Evolutionary conservation across 169 alveolate species (phyloP).

Genomic region (Plasmodium inui): DNA sequence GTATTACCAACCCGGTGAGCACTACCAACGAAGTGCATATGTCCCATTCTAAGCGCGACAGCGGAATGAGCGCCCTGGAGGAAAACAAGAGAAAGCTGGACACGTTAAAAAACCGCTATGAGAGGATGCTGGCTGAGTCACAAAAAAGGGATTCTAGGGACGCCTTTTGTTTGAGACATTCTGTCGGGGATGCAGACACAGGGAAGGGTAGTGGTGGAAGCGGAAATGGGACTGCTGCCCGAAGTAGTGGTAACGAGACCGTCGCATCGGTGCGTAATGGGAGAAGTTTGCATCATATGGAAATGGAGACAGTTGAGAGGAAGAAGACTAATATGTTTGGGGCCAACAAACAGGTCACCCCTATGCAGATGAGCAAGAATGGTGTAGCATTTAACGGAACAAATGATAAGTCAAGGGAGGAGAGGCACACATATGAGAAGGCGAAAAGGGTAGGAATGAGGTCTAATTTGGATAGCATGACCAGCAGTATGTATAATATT

Average conservation of each 20-base stretch:
- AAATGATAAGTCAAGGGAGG: not conserved
- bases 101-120: constrained; percentile 52
- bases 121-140: constrained; percentile 17
- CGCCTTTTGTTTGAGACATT: not conserved
- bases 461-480: not conserved
- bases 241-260: not conserved
- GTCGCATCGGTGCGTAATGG: not conserved
- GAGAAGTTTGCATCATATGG: not conserved
- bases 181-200: not conserved
- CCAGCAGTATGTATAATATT: not conserved
- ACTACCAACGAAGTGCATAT: not conserved
- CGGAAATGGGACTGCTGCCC: not conserved
- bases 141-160: constrained; percentile 14
- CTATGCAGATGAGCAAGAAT: not conserved
- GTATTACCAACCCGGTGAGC: not conserved
- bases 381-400: not conserved
- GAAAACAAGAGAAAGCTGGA: constrained; percentile 54
- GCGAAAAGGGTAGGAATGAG: not conserved
- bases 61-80: constrained; percentile 55
- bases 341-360: not conserved
- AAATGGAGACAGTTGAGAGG: not conserved
- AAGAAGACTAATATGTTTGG: not conserved
- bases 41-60: not conserved
- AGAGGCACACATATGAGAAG: not conserved
- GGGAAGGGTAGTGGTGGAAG: not conserved